Evolutionary conservation across 2,329 filamentous ascomycete genomes (phyloP).

Genomic region (Cercospora sp.): DNA sequence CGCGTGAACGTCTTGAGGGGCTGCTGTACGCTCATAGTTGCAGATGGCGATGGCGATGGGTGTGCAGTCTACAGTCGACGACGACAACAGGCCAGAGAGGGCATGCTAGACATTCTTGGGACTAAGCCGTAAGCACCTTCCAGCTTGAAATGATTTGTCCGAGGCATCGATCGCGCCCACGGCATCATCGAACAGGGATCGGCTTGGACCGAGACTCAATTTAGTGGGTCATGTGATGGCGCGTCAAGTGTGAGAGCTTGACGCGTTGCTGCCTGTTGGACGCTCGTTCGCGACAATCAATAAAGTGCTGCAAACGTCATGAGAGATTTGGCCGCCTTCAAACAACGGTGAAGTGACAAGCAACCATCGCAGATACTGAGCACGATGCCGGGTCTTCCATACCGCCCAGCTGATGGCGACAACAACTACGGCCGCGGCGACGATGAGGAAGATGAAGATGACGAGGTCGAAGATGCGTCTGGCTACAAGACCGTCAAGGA

Average conservation of each 20-base stretch:
- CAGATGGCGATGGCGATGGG: background rate
- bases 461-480: conserved; percentile 66
- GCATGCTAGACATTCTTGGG: background rate
- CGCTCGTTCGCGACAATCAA: background rate
- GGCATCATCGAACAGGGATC: conserved; percentile 1
- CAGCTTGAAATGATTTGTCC: conserved; percentile 3
- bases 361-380: background rate
- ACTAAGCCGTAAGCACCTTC: conserved; percentile 5
- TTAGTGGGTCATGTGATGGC: background rate
- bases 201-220: background rate
- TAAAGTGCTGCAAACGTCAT: background rate
- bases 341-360: background rate
- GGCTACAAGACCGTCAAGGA: conserved; percentile 91
- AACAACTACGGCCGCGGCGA: conserved; percentile 40
- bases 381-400: conserved; percentile 15
- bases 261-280: background rate
- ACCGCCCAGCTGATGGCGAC: conserved; percentile 24
- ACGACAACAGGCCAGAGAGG: background rate
- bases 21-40: conserved; percentile 32
- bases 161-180: conserved; percentile 5
- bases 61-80: background rate
- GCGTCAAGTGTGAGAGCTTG: background rate
- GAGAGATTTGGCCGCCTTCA: background rate
- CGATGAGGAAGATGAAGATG: conserved; percentile 64
- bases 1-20: conserved; percentile 35